Base-by-base conservation (phyloP, 2,329 filamentous ascomycete genomes). In the Decorospora gaudefroyi region DNA sequence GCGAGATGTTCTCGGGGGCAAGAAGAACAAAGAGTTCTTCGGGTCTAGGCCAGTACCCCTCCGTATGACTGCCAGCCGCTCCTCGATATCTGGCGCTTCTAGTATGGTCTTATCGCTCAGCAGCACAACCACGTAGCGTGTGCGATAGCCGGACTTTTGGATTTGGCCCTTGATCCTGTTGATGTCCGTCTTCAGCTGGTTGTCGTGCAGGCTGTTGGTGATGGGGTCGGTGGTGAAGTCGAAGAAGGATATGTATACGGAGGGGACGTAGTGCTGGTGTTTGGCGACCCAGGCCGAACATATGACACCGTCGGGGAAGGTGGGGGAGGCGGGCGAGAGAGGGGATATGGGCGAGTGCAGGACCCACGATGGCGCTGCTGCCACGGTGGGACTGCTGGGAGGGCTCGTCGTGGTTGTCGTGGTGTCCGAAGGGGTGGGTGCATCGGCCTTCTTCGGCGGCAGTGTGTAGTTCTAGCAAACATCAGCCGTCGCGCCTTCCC, bases 341-440 rank as follows among this genome's bases (percentile, higher is more conserved):
- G 92, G 93, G 2, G 93, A 97, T 55, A 96, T 84, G 1, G 91
- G 89, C 9, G 93, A 97, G 70, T 97, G 92, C 4, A 96, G 74
- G n/a, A 84, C 75, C 46, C 71, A 73, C 33, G 64, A 65, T 11
- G 61, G 61, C 26, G 61, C 65, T 59, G 78, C 72, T 41, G 78
- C 73, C 48, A 72, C 74, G 23, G 80, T 80, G 57, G 78, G 78
- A 51, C 82, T 68, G 17, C 59, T 50, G 9, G 84, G 46, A 79
- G 79, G 64, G 35, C 75, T 75, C 37, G 75, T 65, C 29, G n/a
- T n/a, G n/a, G n/a, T n/a, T n/a, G n/a, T n/a, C n/a, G n/a, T n/a
- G n/a, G n/a, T n/a, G n/a, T 74, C 73, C 35, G 77, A 78, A 30
- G 72, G 69, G n/a, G 76, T 72, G 23, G 81, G 78, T 32, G 81